These are phyloP conservation scores for Hypomontagnella monticulosa DNA, from an alignment of 495 filamentous ascomycete species.

Conservation along the genomic window DNA sequence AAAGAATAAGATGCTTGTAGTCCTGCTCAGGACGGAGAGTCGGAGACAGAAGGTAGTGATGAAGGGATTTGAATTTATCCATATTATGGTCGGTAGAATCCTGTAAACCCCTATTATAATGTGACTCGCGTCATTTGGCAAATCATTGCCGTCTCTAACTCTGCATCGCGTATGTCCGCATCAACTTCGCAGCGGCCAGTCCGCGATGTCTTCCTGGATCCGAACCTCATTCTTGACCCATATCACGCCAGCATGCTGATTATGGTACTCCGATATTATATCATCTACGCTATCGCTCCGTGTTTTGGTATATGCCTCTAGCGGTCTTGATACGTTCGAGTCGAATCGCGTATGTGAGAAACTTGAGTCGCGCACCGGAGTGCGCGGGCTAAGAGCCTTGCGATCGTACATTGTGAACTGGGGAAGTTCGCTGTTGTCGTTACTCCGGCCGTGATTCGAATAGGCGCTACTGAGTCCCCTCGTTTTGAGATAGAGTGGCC, in stretches of 20 bases:
- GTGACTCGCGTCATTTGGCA: slow-evolving; percentile 20
- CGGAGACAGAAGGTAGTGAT: too few species aligned
- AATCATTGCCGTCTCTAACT: slow-evolving; percentile 14
- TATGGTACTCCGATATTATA: slow-evolving; percentile 45
- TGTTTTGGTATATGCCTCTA: slow-evolving; percentile 18
- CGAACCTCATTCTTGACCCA: slow-evolving; percentile 46
- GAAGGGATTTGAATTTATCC: too few species aligned
- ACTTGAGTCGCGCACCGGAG: slow-evolving; percentile 16
- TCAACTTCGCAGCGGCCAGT: slow-evolving; percentile 43
- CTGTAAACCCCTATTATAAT: neutral
- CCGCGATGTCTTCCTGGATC: slow-evolving; percentile 35
- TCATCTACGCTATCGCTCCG: slow-evolving; percentile 48
- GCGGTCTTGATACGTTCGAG: slow-evolving; percentile 27
- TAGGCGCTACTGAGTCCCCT: slow-evolving; percentile 38
- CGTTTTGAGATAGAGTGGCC: slow-evolving; percentile 49
- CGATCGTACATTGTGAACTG: slow-evolving; percentile 44
- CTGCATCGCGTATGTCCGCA: neutral
- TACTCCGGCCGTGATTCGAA: slow-evolving; percentile 27
- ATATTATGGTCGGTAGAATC: too few species aligned
- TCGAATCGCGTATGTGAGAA: slow-evolving; percentile 20
- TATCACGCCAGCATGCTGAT: slow-evolving; percentile 39
- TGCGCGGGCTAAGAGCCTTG: slow-evolving; percentile 9
- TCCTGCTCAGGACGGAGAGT: too few species aligned
- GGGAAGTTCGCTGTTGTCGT: slow-evolving; percentile 39
- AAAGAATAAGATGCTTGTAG: too few species aligned